A percentile compares a stretch with the other conserved stretches of the same genome.
Evolutionary conservation across 257 asterid species (phyloP).

Genomic region (Striga asiatica): DNA sequence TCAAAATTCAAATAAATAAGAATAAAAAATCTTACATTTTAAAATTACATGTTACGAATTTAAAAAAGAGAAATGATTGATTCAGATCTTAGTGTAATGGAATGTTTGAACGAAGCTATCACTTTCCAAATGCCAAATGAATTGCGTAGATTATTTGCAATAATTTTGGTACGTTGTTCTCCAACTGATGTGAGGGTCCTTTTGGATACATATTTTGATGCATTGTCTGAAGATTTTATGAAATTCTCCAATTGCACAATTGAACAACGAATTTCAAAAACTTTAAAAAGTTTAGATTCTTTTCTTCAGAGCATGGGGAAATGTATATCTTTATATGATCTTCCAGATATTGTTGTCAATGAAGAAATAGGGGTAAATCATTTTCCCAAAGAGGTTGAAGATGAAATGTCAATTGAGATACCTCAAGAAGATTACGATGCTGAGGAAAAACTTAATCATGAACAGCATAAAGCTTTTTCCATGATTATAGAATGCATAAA

Average conservation of each 20-base stretch:
- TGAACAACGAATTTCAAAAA: background rate
- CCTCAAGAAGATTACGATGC: background rate
- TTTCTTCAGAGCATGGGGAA: background rate
- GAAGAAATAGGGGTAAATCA: no score
- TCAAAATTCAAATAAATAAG: no score
- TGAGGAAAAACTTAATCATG: background rate
- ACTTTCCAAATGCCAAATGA: constrained; percentile 5
- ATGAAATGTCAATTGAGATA: background rate
- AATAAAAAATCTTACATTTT: no score
- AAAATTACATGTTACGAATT: no score
- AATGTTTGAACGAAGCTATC: constrained; percentile 1
- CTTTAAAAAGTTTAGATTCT: background rate
- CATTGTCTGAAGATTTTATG: constrained; percentile 1
- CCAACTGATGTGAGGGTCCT: background rate
- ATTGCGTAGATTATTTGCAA: background rate
- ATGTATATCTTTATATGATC: background rate
- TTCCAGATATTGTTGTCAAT: background rate
- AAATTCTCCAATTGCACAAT: background rate
- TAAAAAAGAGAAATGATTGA: constrained; percentile 10
- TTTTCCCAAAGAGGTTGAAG: background rate
- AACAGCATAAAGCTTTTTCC: background rate
- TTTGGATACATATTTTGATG: background rate
- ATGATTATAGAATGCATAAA: background rate
- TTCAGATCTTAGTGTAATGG: background rate
- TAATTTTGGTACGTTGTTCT: background rate